Evolutionary conservation across 345 rosid species (phyloP).

Genomic region (Kernera saxatilis): DNA sequence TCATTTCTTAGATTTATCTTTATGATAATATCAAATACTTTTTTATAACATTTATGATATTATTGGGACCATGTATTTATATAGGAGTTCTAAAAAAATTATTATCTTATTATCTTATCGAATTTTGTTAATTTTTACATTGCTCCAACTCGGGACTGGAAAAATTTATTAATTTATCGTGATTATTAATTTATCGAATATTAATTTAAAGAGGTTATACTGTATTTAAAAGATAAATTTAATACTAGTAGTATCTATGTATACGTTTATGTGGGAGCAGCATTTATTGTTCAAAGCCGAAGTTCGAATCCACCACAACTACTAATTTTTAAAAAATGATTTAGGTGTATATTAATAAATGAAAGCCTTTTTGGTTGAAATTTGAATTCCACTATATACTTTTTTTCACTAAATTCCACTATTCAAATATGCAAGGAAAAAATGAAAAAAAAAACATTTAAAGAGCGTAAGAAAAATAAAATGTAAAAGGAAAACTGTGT

Average conservation of each 20-base stretch:
- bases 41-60: no score
- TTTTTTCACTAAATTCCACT: not conserved
- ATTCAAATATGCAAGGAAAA: not conserved
- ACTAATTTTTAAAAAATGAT: not conserved
- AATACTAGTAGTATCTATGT: not conserved
- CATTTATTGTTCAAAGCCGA: slow-evolving; percentile 12
- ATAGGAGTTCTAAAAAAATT: no score
- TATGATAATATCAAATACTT: no score
- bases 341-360: not conserved
- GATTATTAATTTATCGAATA: no score
- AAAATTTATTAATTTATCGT: no score
- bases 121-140: no score
- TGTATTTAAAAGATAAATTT: not conserved
- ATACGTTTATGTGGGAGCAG: slow-evolving; percentile 1
- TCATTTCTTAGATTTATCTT: no score
- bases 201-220: no score
- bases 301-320: not conserved
- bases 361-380: not conserved
- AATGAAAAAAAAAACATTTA: not conserved
- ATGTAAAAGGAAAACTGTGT: slow-evolving; percentile 1
- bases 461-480: not conserved
- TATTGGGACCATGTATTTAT: not conserved
- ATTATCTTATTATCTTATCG: no score
- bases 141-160: no score
- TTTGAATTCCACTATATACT: not conserved